Conservation (phyloP, 306 rosid genomes). For the Leucaena leucocephala region DNA sequence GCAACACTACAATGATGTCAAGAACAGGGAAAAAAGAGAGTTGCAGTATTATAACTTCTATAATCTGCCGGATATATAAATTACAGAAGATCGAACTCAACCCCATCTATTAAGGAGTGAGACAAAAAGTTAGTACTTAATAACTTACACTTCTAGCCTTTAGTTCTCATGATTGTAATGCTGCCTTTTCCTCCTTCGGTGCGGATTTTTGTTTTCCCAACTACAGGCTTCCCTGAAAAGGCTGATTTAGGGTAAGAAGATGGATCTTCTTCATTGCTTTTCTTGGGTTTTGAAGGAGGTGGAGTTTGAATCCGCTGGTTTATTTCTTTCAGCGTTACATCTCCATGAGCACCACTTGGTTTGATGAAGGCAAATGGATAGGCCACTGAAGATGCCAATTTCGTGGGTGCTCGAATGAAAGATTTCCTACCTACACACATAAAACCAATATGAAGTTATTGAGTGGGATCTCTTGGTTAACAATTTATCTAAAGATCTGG, state of each 20-base stretch:
- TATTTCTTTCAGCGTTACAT: slow-evolving; percentile 88
- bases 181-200: slow-evolving; percentile 96
- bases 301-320: slow-evolving; percentile 84
- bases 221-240: slow-evolving; percentile 94
- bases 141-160: slow-evolving; percentile 60
- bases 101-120: slow-evolving; percentile 34
- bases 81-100: slow-evolving; percentile 37
- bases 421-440: slow-evolving; percentile 74
- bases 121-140: slow-evolving; percentile 27
- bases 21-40: slow-evolving; percentile 9
- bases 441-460: slow-evolving; percentile 37
- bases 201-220: slow-evolving; percentile 85
- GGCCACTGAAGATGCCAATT: slow-evolving; percentile 78
- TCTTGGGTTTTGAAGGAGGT: slow-evolving; percentile 62
- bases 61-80: slow-evolving; percentile 42
- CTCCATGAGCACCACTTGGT: slow-evolving; percentile 84
- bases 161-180: slow-evolving; percentile 96
- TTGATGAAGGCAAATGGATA: slow-evolving; percentile 91
- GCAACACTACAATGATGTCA: slow-evolving; percentile 35
- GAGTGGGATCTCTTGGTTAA: too few species aligned
- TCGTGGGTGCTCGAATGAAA: slow-evolving; percentile 60
- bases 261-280: slow-evolving; percentile 65
- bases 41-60: slow-evolving; percentile 35
- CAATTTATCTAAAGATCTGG: too few species aligned
- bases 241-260: slow-evolving; percentile 77